A percentile compares a stretch with the other conserved stretches of the same genome.
Conservation (phyloP, 2,329 filamentous ascomycete species). For the Clarireedia homoeocarpa region DNA sequence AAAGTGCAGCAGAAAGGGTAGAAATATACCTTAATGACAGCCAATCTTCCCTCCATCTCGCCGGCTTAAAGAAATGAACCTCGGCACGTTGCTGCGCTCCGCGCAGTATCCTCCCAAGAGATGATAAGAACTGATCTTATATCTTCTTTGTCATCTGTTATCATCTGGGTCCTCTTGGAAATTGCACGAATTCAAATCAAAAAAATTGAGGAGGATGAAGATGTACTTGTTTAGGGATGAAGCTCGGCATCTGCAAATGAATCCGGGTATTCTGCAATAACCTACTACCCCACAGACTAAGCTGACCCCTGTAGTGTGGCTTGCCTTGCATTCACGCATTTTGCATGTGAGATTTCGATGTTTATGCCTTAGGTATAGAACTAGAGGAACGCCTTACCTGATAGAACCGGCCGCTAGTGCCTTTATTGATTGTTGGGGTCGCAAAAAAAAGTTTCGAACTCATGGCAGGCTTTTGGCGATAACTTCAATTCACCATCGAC, state of each 20-base stretch:
- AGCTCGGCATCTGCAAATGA: slow-evolving; percentile 9
- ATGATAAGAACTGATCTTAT: neutral
- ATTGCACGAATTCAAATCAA: neutral
- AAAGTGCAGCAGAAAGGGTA: neutral
- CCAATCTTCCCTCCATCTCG: slow-evolving; percentile 20
- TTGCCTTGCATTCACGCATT: slow-evolving; percentile 1
- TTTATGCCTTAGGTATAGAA: neutral
- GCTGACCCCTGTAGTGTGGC: neutral
- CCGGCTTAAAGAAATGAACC: slow-evolving; percentile 15
- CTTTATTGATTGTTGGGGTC: slow-evolving; percentile 16
- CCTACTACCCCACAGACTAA: slow-evolving; percentile 11
- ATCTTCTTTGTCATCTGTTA: neutral
- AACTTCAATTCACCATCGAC: slow-evolving; percentile 7
- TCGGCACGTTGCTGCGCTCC: slow-evolving; percentile 16
- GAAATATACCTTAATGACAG: slow-evolving; percentile 21
- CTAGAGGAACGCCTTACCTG: neutral
- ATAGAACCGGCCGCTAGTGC: slow-evolving; percentile 4
- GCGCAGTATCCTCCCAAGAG: no score
- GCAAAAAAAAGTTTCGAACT: slow-evolving; percentile 10
- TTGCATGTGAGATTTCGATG: slow-evolving; percentile 17
- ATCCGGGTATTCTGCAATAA: slow-evolving; percentile 8
- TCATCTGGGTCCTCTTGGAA: neutral
- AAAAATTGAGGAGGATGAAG: neutral
- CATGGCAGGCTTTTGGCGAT: slow-evolving; percentile 11
- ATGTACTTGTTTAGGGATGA: slow-evolving; percentile 13